Conservation (phyloP, 192 early-diverging fungal genomes). For the Physocladia obscura region DNA sequence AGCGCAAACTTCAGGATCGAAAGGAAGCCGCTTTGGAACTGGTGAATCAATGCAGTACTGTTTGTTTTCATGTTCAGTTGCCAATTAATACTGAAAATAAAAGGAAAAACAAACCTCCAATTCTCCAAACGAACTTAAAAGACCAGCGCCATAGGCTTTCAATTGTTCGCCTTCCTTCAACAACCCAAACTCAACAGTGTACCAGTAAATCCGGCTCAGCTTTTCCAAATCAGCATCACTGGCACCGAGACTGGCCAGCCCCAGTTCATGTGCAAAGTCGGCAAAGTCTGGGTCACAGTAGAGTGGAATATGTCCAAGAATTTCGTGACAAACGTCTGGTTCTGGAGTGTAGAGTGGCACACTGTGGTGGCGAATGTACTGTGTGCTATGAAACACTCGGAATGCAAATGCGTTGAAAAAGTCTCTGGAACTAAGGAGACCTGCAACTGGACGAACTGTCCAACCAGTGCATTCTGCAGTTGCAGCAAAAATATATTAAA, state of each 20-base stretch:
- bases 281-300: constrained; percentile 79
- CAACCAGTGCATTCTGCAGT: constrained; percentile 82
- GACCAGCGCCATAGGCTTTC: constrained; percentile 87
- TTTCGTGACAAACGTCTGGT: constrained; percentile 92
- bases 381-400: constrained; percentile 95
- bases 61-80: background rate
- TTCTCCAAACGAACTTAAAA: constrained; percentile 94
- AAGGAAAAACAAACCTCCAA: constrained; percentile 55
- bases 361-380: constrained; percentile 95
- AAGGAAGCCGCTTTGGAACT: constrained; percentile 75
- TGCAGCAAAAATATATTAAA: background rate
- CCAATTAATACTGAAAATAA: background rate
- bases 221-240: constrained; percentile 88
- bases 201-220: constrained; percentile 78
- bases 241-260: constrained; percentile 87
- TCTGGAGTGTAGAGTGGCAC: constrained; percentile 91
- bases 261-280: constrained; percentile 91
- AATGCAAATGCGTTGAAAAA: constrained; percentile 96
- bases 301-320: constrained; percentile 83
- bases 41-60: constrained; percentile 70
- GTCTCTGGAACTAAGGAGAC: constrained; percentile 86
- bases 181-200: constrained; percentile 92
- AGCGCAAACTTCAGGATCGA: constrained; percentile 74
- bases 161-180: constrained; percentile 70
- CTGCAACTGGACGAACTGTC: constrained; percentile 91